Percentiles rank a stretch among this genome's conserved stretches.
Conservation (phyloP, 306 rosid genomes). For the Carpinus viminea region DNA sequence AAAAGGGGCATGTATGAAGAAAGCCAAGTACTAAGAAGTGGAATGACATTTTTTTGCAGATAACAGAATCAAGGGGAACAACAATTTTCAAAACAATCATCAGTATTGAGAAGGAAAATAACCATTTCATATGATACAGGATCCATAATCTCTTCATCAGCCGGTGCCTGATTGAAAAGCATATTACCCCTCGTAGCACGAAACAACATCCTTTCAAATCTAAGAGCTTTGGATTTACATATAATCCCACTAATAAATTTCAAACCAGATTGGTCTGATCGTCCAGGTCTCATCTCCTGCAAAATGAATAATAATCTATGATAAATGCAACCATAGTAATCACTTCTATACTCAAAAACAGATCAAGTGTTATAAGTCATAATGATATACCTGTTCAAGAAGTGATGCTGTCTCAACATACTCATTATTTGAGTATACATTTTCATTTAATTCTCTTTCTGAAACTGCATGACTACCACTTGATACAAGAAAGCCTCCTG, state of each 20-base stretch:
- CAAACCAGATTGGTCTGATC: constrained; percentile 79
- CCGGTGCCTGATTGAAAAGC: constrained; percentile 93
- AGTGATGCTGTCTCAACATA: constrained; percentile 63
- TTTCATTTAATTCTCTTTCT: constrained; percentile 78
- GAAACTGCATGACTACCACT: constrained; percentile 57
- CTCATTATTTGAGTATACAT: constrained; percentile 64
- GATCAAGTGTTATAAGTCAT: constrained; percentile 18
- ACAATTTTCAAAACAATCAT: constrained; percentile 26
- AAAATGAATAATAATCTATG: constrained; percentile 27
- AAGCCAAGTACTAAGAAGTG: constrained; percentile 17
- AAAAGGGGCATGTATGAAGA: constrained; percentile 12
- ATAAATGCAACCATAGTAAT: constrained; percentile 27
- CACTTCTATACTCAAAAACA: constrained; percentile 14
- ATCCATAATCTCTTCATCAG: constrained; percentile 85
- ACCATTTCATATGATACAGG: constrained; percentile 92
- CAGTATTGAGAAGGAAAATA: constrained; percentile 41
- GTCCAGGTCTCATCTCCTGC: constrained; percentile 77
- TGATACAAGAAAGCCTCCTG: constrained; percentile 77
- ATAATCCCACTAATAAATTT: constrained; percentile 94
- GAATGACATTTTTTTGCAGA: constrained; percentile 6
- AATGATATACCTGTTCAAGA: constrained; percentile 73
- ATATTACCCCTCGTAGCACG: constrained; percentile 99
- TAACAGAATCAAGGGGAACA: neutral
- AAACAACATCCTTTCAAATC: constrained; percentile 95
- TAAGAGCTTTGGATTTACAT: constrained; percentile 75